Evolutionary conservation across 371 early-diverging fungal genomes (phyloP).

Genomic region (Syncephalastrum sp.): DNA sequence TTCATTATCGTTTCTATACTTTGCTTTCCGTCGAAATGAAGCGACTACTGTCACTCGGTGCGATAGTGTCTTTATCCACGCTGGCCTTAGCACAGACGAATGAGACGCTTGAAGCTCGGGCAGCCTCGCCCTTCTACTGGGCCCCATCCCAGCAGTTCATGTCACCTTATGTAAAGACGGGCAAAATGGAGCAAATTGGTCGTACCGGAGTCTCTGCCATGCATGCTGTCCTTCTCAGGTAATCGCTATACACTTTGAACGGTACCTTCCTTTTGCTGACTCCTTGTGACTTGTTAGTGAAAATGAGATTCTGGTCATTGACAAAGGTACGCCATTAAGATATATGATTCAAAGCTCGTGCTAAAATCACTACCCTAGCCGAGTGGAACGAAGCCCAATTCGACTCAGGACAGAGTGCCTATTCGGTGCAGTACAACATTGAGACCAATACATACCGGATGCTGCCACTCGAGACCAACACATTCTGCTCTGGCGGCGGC

Average conservation of each 20-base stretch:
- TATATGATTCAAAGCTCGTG: not conserved
- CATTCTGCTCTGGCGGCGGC: constrained; percentile 65
- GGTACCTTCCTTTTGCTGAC: not conserved
- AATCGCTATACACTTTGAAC: not conserved
- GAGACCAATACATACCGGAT: constrained; percentile 43
- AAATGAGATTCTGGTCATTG: constrained; percentile 41
- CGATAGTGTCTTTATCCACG: no score
- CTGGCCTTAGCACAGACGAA: no score
- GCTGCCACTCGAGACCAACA: constrained; percentile 54
- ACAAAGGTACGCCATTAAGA: constrained; percentile 32
- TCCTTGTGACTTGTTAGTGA: constrained; percentile 26
- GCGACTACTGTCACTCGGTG: no score
- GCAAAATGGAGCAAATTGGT: constrained; percentile 46
- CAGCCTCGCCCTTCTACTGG: constrained; percentile 32
- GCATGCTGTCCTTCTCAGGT: constrained; percentile 48
- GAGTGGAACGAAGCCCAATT: constrained; percentile 50
- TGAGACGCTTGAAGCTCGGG: no score
- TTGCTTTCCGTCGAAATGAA: no score
- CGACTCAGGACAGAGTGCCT: constrained; percentile 51
- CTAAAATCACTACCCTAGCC: constrained; percentile 17
- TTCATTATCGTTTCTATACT: not conserved
- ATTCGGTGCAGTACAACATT: constrained; percentile 52
- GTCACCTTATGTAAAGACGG: constrained; percentile 34
- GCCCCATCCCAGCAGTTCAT: constrained; percentile 32
- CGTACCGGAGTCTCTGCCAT: constrained; percentile 47